Percentiles rank a stretch among this genome's conserved stretches.
Evolutionary conservation across 2,329 filamentous ascomycete genomes (phyloP).

Genomic region (Colletotrichum scovillei): DNA sequence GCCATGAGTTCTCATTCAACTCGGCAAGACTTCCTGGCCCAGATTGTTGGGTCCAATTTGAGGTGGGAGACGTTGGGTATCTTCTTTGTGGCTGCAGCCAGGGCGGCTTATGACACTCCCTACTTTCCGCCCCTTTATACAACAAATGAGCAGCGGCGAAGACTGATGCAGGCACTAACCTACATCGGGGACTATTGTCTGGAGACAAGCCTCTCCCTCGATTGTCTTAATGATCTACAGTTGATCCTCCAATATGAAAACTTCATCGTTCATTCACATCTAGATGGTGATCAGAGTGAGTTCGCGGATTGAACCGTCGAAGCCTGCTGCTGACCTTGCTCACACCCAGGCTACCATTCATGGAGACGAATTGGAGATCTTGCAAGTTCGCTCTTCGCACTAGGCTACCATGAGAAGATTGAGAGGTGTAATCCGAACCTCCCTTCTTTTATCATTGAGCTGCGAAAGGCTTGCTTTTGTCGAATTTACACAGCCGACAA

Average conservation of each 20-base stretch:
- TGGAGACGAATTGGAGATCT: conserved; percentile 60
- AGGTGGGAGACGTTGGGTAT: neutral
- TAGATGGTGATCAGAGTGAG: conserved; percentile 56
- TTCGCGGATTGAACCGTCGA: neutral
- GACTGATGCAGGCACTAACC: neutral
- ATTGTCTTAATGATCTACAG: conserved; percentile 56
- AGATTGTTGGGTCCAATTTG: neutral
- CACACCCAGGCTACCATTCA: conserved; percentile 53
- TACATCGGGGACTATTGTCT: neutral
- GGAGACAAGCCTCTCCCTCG: conserved; percentile 40
- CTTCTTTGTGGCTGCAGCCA: neutral
- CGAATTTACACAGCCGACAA: neutral
- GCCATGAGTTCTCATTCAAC: neutral
- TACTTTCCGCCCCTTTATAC: neutral
- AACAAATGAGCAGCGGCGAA: neutral
- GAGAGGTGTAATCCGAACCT: neutral
- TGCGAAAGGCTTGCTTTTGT: neutral
- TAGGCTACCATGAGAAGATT: conserved; percentile 57
- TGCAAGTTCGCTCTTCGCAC: conserved; percentile 56
- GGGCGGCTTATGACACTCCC: neutral
- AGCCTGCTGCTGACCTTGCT: conserved; percentile 26
- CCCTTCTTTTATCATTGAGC: neutral
- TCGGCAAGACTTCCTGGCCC: neutral
- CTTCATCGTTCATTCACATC: conserved; percentile 55
- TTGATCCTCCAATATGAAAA: conserved; percentile 58